Conservation (phyloP, 2,329 filamentous ascomycete genomes). For the Teratosphaeria nubilosa region DNA sequence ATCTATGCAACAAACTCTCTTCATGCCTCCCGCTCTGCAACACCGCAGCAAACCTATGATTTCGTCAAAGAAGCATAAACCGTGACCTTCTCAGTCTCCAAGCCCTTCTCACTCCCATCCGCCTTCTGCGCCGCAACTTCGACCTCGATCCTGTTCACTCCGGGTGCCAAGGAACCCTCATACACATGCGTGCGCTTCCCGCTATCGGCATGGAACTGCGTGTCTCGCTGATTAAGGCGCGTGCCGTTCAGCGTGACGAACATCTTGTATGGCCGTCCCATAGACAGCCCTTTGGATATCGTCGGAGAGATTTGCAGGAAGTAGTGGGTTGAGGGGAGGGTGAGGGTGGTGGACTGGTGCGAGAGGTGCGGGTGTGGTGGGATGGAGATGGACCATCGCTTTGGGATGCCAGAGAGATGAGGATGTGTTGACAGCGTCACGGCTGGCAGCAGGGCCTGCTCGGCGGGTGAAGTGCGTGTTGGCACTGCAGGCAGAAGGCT, state of each 20-base stretch:
- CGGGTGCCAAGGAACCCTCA: slow-evolving; percentile 60
- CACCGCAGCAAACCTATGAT: too few species aligned
- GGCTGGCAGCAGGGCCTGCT: slow-evolving; percentile 25
- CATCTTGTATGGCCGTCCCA: slow-evolving; percentile 63
- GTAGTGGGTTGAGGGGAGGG: slow-evolving; percentile 56
- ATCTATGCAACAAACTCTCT: too few species aligned
- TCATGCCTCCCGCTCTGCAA: too few species aligned
- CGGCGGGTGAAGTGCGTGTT: slow-evolving; percentile 10
- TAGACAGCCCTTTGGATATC: slow-evolving; percentile 47
- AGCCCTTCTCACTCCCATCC: slow-evolving; percentile 21
- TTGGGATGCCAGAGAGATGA: slow-evolving; percentile 34
- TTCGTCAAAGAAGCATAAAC: slow-evolving; percentile 45
- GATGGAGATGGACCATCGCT: slow-evolving; percentile 49
- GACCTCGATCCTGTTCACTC: slow-evolving; percentile 68
- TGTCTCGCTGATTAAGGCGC: slow-evolving; percentile 43
- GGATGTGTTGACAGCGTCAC: slow-evolving; percentile 57
- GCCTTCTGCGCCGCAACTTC: slow-evolving; percentile 58
- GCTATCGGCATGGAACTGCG: slow-evolving; percentile 27
- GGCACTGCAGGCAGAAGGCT: slow-evolving; percentile 28
- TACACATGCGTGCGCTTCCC: slow-evolving; percentile 54
- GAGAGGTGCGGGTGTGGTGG: slow-evolving; percentile 59
- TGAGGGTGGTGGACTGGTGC: slow-evolving; percentile 63
- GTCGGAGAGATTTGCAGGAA: slow-evolving; percentile 62
- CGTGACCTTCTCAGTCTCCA: slow-evolving; percentile 70
- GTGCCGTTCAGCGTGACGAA: slow-evolving; percentile 63